Evolutionary conservation across 352 stramenopile species (phyloP).

Genomic region (Pythium aquatile): DNA sequence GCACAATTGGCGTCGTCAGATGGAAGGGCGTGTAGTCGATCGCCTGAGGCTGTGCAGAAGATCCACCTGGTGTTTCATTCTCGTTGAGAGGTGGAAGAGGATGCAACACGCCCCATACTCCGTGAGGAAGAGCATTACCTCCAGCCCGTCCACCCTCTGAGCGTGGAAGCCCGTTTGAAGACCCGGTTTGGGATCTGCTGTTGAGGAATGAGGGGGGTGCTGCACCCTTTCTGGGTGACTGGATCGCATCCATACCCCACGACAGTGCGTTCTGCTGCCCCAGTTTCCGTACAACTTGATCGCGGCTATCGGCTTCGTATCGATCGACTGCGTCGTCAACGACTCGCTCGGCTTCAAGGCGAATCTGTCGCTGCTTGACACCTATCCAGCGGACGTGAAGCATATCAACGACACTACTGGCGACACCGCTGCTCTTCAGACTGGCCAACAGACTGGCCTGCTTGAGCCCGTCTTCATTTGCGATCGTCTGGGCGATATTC

Average conservation of each 20-base stretch:
- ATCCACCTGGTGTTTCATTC: constrained; percentile 36
- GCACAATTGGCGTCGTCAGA: constrained; percentile 65
- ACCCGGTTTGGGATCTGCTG: constrained; percentile 2
- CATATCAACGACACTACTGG: constrained; percentile 10
- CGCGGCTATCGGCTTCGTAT: constrained; percentile 50
- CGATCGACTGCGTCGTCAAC: constrained; percentile 71
- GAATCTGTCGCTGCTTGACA: constrained; percentile 70
- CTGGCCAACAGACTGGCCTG: constrained; percentile 19
- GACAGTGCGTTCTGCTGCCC: constrained; percentile 75
- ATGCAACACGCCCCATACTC: constrained; percentile 69
- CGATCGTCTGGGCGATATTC: constrained; percentile 53
- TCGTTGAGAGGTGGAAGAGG: constrained; percentile 75
- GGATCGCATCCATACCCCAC: constrained; percentile 81
- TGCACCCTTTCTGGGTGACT: constrained; percentile 57
- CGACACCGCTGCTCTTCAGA: constrained; percentile 18
- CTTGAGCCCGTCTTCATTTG: constrained; percentile 49
- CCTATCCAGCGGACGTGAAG: constrained; percentile 70
- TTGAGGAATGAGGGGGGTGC: constrained; percentile 23
- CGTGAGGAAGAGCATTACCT: constrained; percentile 40
- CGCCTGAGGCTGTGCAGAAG: constrained; percentile 10
- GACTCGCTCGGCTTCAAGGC: constrained; percentile 66
- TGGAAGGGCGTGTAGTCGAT: constrained; percentile 63
- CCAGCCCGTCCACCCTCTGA: constrained; percentile 6
- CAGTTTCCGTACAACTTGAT: constrained; percentile 70
- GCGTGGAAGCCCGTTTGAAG: constrained; percentile 2